Evolutionary conservation across 371 early-diverging fungal genomes (phyloP).

Genomic region (Syncephalastrum sp.): DNA sequence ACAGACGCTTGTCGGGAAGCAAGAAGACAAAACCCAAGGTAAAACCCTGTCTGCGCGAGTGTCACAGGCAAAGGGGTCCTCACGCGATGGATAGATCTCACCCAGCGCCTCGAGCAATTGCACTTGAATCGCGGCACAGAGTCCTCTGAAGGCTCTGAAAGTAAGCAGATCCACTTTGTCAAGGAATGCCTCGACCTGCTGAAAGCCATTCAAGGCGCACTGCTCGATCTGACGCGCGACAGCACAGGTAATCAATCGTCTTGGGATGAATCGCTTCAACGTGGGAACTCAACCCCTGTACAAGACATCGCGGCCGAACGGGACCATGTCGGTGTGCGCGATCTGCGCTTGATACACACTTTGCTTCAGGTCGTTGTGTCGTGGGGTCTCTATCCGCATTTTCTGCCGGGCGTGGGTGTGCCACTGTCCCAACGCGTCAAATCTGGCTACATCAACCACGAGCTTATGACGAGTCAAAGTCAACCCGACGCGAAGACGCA

Average conservation of each 20-base stretch:
- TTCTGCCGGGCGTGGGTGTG: constrained; percentile 67
- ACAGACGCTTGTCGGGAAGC: too few relatives aligned
- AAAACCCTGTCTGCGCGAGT: too few relatives aligned
- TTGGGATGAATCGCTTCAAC: not conserved
- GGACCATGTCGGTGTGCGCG: constrained; percentile 61
- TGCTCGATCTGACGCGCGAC: constrained; percentile 11
- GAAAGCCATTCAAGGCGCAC: constrained; percentile 20
- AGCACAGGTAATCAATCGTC: not conserved
- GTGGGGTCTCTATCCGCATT: constrained; percentile 70
- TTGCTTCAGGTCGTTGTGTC: constrained; percentile 64
- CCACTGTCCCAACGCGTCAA: constrained; percentile 61
- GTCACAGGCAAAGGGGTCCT: too few relatives aligned
- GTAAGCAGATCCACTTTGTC: constrained; percentile 17
- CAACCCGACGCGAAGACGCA: not conserved
- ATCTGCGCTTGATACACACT: constrained; percentile 63
- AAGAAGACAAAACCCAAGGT: too few relatives aligned
- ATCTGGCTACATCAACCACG: constrained; percentile 49
- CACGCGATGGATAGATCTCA: too few relatives aligned
- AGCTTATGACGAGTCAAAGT: too few relatives aligned
- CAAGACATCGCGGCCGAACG: constrained; percentile 18
- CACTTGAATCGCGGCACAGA: too few relatives aligned
- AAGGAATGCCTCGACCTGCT: constrained; percentile 27
- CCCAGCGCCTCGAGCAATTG: too few relatives aligned
- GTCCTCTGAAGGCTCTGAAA: too few relatives aligned
- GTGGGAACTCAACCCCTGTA: not conserved